phyloP scores from a whole-genome alignment of 2,329 filamentous ascomycete genomes.

The Pseudogymnoascus sp. region DNA sequence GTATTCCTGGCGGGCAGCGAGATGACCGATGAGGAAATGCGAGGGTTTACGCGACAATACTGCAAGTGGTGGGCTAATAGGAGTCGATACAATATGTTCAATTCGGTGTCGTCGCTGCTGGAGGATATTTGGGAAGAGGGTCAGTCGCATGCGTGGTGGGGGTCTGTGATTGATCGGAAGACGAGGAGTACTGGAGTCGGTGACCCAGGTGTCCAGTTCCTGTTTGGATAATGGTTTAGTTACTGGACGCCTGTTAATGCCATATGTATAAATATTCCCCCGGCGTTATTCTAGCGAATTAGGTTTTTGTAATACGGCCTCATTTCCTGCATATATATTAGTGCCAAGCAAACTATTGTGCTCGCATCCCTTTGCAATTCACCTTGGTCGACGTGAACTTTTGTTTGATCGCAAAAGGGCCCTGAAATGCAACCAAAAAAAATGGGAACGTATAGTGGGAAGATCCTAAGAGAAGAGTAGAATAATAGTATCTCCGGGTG shows the following conservation, averaged over 20 bases:
- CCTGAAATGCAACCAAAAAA: not conserved
- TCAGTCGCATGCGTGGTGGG: conserved; percentile 16
- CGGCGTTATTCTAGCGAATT: not conserved
- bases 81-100: conserved; percentile 28
- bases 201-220: not conserved
- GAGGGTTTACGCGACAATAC: conserved; percentile 22
- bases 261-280: not conserved
- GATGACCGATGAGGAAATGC: conserved; percentile 20
- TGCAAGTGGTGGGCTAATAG: conserved; percentile 28
- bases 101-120: conserved; percentile 14
- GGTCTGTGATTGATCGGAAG: conserved; percentile 18
- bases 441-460: not conserved
- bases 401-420: not conserved
- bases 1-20: conserved; percentile 30
- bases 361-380: too few relatives aligned
- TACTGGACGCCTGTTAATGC: not conserved
- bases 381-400: not conserved
- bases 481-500: not conserved
- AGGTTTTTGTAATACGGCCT: not conserved
- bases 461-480: not conserved
- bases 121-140: conserved; percentile 19
- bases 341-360: not conserved
- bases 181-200: not conserved
- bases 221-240: not conserved
- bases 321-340: not conserved